Evolutionary conservation across 306 rosid genomes (phyloP), one percentile per base, ranked within the genome.

Genomic region (Cucumis melo): DNA sequence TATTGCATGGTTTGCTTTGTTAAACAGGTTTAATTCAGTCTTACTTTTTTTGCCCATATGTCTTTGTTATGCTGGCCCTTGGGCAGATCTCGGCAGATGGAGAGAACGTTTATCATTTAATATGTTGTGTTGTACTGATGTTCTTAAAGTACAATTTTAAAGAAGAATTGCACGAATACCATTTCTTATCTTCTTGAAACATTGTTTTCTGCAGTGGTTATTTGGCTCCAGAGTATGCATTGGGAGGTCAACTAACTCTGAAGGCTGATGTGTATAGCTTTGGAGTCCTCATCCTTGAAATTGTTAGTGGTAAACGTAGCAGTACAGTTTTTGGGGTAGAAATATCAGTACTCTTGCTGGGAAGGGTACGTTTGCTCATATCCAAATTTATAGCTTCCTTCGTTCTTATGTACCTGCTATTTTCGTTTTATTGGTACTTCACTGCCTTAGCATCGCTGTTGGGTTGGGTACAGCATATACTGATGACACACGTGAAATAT

Each of bases 161-260:
- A 46, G 59, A 71, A 67, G 23, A 41, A 57, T 23, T 75, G 55
- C 14, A 58, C 11, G 36, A 38, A 75, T 16, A 39, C 29, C 29
- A 27, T 36, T 14, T 74, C 17, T 34, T 10, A 42, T 78, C 17
- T 9, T 75, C 76, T 53, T 79, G 83, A 79, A 73, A 65, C 80
- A 77, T 83, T 62, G 20, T 73, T 85, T 17, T 63, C 7, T 77
- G 56, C 88, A 95, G 99, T 14, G 99, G 99, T 60, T 95, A 95
- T 84, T 86, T 95, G 76, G 99, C 99, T 71, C 99, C 99, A 0
- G 99, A 95, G 80, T 95, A 95, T 87, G 98, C 97, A 51, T 54
- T 95, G 78, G 98, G 96, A 51, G 99, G 99, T 64, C 99, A 87
- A 78, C 82, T 95, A 82, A 95, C 99, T 41, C 51, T 79, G 88